Conservation (phyloP, 192 early-diverging fungal genomes). For the Oehlia diaphana region DNA sequence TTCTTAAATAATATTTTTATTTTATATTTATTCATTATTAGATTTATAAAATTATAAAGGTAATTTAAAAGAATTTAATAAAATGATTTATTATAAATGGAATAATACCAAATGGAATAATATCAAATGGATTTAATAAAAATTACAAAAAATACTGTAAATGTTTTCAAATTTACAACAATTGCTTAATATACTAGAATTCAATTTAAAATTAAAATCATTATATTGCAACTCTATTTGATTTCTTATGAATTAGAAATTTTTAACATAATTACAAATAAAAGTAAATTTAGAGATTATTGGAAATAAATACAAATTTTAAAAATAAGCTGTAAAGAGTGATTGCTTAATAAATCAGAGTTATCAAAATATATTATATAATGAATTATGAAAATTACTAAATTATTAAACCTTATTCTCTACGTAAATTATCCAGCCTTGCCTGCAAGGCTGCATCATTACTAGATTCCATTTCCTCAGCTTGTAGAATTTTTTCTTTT, state of each 20-base stretch:
- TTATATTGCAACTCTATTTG: neutral
- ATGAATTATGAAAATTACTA: slow-evolving; percentile 7
- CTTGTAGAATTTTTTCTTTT: slow-evolving; percentile 53
- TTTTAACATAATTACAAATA: neutral
- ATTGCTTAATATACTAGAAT: neutral
- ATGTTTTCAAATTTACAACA: no score
- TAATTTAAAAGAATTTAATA: no score
- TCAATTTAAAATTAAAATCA: neutral
- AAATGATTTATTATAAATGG: no score
- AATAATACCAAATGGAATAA: no score
- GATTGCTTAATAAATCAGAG: neutral
- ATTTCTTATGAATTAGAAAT: neutral
- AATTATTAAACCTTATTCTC: slow-evolving; percentile 57
- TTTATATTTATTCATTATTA: no score
- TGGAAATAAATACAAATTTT: no score
- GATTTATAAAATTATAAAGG: no score
- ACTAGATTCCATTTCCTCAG: slow-evolving; percentile 51
- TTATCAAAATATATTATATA: neutral
- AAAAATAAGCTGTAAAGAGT: neutral
- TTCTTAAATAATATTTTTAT: no score
- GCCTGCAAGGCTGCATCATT: slow-evolving; percentile 87
- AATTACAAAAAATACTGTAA: no score
- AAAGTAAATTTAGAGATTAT: no score
- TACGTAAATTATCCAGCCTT: slow-evolving; percentile 83
- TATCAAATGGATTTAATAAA: no score